These are phyloP conservation scores for Botrytis cinerea DNA, from an alignment of 2,329 filamentous ascomycete genomes.

Conservation along the genomic window DNA sequence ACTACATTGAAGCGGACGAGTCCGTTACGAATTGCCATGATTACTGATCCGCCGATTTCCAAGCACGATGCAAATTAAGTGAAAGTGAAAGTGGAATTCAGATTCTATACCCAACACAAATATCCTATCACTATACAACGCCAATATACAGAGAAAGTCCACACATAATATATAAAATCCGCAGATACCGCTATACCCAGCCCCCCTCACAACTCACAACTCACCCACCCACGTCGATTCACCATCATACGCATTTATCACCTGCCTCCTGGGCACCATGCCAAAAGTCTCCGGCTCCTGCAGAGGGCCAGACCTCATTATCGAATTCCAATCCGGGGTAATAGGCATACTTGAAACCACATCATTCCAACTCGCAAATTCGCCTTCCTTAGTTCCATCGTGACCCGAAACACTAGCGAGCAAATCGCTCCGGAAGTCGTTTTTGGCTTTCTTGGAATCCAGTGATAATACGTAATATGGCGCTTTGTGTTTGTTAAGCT, in stretches of 20 bases:
- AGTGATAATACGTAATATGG: neutral
- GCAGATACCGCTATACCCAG: neutral
- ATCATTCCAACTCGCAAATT: neutral
- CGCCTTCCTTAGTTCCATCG: neutral
- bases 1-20: neutral
- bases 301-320: neutral
- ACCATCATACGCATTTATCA: neutral
- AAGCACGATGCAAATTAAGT: neutral
- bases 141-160: neutral
- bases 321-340: neutral
- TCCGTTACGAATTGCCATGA: neutral
- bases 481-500: neutral
- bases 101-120: neutral
- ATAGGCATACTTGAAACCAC: neutral
- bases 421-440: fast-evolving
- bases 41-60: neutral
- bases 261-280: neutral
- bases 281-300: neutral
- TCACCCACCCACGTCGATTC: neutral
- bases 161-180: neutral
- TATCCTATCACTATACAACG: neutral
- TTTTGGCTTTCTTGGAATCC: neutral
- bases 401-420: neutral
- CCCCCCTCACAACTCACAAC: neutral
- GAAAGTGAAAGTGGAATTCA: neutral